Percentiles rank a stretch among this genome's conserved stretches.
phyloP scores from a whole-genome alignment of 352 stramenopile species.

The Halophytophthora batemanensis region DNA sequence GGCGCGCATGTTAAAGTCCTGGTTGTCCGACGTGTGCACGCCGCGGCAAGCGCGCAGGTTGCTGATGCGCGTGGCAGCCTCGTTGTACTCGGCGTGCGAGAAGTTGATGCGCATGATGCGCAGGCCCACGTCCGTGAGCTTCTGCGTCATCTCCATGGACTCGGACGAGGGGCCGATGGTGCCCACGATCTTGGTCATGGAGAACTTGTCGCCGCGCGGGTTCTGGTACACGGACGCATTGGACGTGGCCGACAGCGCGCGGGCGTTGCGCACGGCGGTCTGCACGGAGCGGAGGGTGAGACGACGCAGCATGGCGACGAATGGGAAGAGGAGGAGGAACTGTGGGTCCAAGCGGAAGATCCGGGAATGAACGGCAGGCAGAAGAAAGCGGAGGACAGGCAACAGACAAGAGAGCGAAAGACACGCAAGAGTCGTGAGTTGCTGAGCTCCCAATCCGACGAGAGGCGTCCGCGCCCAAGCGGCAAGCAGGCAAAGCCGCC shows the following conservation, averaged over 20 bases:
- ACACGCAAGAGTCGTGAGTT: too few relatives aligned
- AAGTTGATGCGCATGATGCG: slow-evolving; percentile 95
- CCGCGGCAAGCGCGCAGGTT: slow-evolving; percentile 79
- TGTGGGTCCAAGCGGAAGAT: slow-evolving; percentile 2
- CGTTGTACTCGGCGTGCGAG: slow-evolving; percentile 91
- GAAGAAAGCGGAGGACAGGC: too few relatives aligned
- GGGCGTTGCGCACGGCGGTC: slow-evolving; percentile 16
- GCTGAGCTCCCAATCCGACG: too few relatives aligned
- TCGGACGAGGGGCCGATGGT: slow-evolving; percentile 91
- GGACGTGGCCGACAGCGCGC: slow-evolving; percentile 12
- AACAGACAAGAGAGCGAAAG: too few relatives aligned
- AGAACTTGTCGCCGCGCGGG: slow-evolving; percentile 79
- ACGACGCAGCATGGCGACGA: slow-evolving; percentile 22
- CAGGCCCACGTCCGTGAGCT: slow-evolving; percentile 85
- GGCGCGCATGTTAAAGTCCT: slow-evolving; percentile 88
- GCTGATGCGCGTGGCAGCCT: slow-evolving; percentile 70
- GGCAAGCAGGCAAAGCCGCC: too few relatives aligned
- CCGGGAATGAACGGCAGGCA: slow-evolving; percentile 8
- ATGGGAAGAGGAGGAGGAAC: slow-evolving; percentile 1
- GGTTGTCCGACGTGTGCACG: slow-evolving; percentile 63
- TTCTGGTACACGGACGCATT: slow-evolving; percentile 64
- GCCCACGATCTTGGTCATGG: slow-evolving; percentile 92
- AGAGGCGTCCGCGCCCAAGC: too few relatives aligned
- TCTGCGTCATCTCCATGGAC: slow-evolving; percentile 68
- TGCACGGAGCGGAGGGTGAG: slow-evolving; percentile 20